Conservation (phyloP, 2,329 filamentous ascomycete genomes). For the Exserohilum turcica region DNA sequence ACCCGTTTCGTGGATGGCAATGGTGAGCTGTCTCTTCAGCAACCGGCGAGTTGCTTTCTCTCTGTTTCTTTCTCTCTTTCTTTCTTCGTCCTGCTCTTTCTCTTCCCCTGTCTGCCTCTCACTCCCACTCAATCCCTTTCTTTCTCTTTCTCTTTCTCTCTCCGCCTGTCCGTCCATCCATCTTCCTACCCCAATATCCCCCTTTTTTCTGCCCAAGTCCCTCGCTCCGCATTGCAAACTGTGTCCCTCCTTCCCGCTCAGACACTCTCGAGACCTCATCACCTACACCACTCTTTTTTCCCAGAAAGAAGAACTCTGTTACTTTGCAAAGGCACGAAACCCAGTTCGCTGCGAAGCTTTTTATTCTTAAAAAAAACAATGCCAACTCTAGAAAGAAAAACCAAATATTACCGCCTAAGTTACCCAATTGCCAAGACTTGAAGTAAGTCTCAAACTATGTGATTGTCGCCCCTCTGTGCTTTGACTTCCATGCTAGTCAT, state of each 20-base stretch:
- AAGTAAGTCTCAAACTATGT: constrained; percentile 8
- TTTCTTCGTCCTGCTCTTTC: background rate
- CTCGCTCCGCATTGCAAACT: too few species aligned
- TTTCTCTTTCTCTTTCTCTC: too few species aligned
- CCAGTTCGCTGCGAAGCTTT: constrained; percentile 8
- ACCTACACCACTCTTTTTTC: background rate
- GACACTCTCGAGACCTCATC: background rate
- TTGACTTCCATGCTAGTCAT: constrained; percentile 26
- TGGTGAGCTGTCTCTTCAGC: background rate
- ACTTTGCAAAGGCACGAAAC: background rate
- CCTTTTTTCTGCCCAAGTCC: too few species aligned
- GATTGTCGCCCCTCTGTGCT: constrained; percentile 5
- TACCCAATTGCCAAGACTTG: background rate
- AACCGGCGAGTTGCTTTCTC: background rate
- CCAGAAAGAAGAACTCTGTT: background rate
- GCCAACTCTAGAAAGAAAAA: background rate
- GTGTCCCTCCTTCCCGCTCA: too few species aligned
- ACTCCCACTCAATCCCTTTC: too few species aligned
- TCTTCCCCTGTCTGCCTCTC: background rate
- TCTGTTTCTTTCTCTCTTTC: background rate
- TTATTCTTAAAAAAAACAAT: background rate
- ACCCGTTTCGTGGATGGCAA: background rate
- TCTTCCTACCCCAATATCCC: background rate
- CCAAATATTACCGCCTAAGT: background rate
- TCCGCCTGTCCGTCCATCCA: background rate